These are phyloP conservation scores for Daldinia concentrica DNA, from an alignment of 495 filamentous ascomycete genomes.

Conservation along the genomic window DNA sequence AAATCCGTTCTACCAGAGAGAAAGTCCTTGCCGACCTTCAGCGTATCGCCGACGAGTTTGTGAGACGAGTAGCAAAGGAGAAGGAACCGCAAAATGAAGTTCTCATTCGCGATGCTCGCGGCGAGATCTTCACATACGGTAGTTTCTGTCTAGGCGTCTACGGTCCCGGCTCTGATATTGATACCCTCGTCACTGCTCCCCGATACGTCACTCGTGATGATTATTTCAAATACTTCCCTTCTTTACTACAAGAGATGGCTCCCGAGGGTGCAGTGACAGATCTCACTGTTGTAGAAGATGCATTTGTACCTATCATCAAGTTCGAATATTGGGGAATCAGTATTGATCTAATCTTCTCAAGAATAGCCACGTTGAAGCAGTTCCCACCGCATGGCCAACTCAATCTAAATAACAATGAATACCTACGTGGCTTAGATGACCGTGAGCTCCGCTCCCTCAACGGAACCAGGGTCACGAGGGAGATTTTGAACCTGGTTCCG, in stretches of 20 bases:
- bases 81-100: constrained; percentile 79
- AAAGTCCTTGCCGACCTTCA: constrained; percentile 75
- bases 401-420: constrained; percentile 79
- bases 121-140: constrained; percentile 92
- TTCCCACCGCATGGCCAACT: constrained; percentile 72
- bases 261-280: constrained; percentile 80
- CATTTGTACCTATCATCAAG: constrained; percentile 96
- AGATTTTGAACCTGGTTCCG: constrained; percentile 88
- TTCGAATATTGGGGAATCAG: constrained; percentile 88
- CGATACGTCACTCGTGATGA: constrained; percentile 86
- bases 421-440: constrained; percentile 87
- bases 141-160: constrained; percentile 95
- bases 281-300: constrained; percentile 85
- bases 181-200: constrained; percentile 90
- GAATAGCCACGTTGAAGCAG: constrained; percentile 71
- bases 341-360: constrained; percentile 93
- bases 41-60: constrained; percentile 81
- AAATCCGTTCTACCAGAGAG: constrained; percentile 36
- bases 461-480: constrained; percentile 90
- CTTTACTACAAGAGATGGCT: constrained; percentile 75
- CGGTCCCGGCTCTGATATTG: constrained; percentile 96
- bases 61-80: constrained; percentile 74
- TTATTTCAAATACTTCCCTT: constrained; percentile 89
- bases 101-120: constrained; percentile 80
- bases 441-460: constrained; percentile 88